Conservation (phyloP, 257 asterid species). For the Forsythia suspensa region DNA sequence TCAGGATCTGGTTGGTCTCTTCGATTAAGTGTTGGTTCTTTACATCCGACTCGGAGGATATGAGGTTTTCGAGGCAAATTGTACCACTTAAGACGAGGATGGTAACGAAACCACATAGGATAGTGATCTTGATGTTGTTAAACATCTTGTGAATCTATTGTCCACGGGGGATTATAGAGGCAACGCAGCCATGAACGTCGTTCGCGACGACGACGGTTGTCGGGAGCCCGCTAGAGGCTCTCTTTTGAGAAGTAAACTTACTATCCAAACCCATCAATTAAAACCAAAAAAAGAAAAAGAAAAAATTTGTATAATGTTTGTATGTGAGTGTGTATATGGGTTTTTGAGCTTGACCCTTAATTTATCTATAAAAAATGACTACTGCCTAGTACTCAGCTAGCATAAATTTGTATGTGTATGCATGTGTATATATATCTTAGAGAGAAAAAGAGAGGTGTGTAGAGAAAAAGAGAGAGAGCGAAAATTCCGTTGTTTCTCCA, state of each 20-base stretch:
- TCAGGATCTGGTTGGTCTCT: slow-evolving; percentile 70
- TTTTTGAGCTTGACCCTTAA: neutral
- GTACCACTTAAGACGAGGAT: slow-evolving; percentile 89
- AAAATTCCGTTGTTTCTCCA: too few species aligned
- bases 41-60: slow-evolving; percentile 60
- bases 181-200: slow-evolving; percentile 47
- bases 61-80: slow-evolving; percentile 69
- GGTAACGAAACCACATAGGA: slow-evolving; percentile 85
- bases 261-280: slow-evolving; percentile 61
- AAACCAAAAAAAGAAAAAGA: neutral
- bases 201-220: slow-evolving; percentile 40
- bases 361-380: slow-evolving; percentile 6
- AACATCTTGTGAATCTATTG: slow-evolving; percentile 72
- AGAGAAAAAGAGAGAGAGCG: slow-evolving; percentile 18
- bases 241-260: slow-evolving; percentile 63
- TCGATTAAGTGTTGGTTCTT: slow-evolving; percentile 57
- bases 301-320: neutral
- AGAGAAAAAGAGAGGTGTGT: slow-evolving; percentile 8
- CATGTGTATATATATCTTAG: neutral
- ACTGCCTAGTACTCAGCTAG: neutral
- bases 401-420: neutral
- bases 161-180: slow-evolving; percentile 55
- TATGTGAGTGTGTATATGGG: neutral
- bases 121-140: slow-evolving; percentile 75
- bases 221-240: slow-evolving; percentile 49